Conservation (phyloP, 2,329 filamentous ascomycete species). For the Fusarium solani-melongenae region DNA sequence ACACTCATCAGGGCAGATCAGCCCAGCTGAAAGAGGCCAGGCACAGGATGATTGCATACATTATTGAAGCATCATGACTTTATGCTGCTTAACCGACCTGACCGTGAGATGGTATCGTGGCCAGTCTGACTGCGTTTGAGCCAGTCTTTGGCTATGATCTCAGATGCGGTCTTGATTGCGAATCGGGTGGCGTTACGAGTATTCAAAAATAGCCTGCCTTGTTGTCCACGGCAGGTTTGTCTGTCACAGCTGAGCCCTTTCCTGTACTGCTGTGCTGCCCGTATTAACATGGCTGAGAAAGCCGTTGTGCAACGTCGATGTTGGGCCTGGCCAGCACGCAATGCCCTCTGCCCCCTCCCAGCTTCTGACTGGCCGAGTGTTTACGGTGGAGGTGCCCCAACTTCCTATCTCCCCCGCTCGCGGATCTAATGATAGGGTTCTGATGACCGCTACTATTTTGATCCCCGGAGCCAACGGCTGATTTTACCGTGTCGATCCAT, state of each 20-base stretch:
- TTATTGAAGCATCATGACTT: neutral
- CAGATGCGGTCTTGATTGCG: neutral
- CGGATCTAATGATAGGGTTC: neutral
- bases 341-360: neutral
- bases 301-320: neutral
- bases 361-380: neutral
- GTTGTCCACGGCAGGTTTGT: neutral
- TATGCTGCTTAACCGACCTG: neutral
- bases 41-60: neutral
- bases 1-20: neutral
- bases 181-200: neutral
- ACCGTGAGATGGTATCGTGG: neutral
- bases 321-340: neutral
- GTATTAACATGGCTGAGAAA: neutral
- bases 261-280: neutral
- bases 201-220: neutral
- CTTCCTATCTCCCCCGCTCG: neutral
- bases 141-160: neutral
- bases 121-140: neutral
- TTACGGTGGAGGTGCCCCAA: neutral
- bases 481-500: neutral
- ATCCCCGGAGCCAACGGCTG: neutral
- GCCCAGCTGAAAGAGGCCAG: neutral
- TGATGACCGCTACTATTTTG: neutral
- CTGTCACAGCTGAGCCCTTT: neutral